These are phyloP conservation scores for Eucalyptus globulus DNA, from an alignment of 345 rosid genomes.

Conservation along the genomic window DNA sequence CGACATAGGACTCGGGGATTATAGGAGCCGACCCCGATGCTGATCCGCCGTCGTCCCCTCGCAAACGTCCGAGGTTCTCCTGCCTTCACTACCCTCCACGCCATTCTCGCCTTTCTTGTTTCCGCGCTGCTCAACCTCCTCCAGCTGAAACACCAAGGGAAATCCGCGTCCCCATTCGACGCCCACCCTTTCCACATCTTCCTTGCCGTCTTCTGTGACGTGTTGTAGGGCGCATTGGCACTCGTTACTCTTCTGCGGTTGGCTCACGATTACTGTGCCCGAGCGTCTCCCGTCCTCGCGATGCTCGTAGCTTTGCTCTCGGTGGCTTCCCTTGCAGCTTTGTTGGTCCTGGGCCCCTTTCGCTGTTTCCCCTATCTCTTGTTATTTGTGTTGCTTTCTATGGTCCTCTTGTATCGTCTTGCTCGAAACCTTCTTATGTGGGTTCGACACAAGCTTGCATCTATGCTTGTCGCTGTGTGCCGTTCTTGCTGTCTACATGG, in stretches of 20 bases:
- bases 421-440: no score
- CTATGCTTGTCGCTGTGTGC: no score
- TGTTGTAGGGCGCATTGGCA: not conserved
- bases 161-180: not conserved
- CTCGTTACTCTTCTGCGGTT: not conserved
- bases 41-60: not conserved
- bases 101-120: not conserved
- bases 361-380: no score
- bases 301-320: not conserved
- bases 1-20: no score
- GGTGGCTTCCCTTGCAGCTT: not conserved
- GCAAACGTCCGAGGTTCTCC: not conserved
- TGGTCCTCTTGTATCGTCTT: no score
- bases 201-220: not conserved
- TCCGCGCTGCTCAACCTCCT: not conserved
- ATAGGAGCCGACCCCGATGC: not conserved
- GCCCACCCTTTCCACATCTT: not conserved
- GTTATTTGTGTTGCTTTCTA: no score
- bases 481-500: no score
- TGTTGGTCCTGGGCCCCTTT: not conserved
- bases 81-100: not conserved
- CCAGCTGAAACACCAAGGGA: not conserved
- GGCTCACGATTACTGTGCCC: not conserved
- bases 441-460: no score
- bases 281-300: not conserved